Evolutionary conservation across 2,329 filamentous ascomycete genomes (phyloP), one percentile per base, ranked within the genome.

Genomic region (Drechslerella coelobrocha): DNA sequence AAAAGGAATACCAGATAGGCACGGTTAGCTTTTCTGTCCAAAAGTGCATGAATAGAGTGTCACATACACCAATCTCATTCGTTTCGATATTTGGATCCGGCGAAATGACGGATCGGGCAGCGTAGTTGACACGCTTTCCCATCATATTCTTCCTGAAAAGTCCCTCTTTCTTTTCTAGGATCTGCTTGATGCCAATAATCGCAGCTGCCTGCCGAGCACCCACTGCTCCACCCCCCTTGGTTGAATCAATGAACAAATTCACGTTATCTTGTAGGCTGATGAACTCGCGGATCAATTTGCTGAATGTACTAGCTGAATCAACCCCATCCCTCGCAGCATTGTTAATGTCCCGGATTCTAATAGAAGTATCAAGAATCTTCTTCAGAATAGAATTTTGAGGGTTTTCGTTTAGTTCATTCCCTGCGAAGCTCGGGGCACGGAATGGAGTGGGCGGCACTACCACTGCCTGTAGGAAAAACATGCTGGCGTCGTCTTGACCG

Each of bases 91-190:
- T 99, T 1, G 94, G 94, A 78, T 99, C 94, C 0, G 94, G 94
- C 8, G 93, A 97, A 75, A 99, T 99, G 78, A 99, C 94, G 84
- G 90, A 96, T 78, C 94, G 89, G 37, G 94, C 94, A 53, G 94
- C 94, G 78, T 94, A 97, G 79, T 99, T 97, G 81, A 99, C 94
- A 82, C 94, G 92, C 83, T 99, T 99, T 72, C 94, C 94, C 94
- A 99, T 99, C 94, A 99, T 97, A 80, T 99, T 97, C 83, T 96
- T 97, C 76, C 94, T 85, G 83, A 99, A 99, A 27, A 99, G 84
- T 74, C 94, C 94, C 78, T 99, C 95, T 81, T 99, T 99, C 83
- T 99, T 99, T 81, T 99, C 94, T 26, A 99, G 84, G 77, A 92
- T 89, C 78, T 99, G 94, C 81, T 99, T 99, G 81, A 99, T 96